Conservation (phyloP, 1,284 basidiomycete genomes). For the Fomitopsis palustris region DNA sequence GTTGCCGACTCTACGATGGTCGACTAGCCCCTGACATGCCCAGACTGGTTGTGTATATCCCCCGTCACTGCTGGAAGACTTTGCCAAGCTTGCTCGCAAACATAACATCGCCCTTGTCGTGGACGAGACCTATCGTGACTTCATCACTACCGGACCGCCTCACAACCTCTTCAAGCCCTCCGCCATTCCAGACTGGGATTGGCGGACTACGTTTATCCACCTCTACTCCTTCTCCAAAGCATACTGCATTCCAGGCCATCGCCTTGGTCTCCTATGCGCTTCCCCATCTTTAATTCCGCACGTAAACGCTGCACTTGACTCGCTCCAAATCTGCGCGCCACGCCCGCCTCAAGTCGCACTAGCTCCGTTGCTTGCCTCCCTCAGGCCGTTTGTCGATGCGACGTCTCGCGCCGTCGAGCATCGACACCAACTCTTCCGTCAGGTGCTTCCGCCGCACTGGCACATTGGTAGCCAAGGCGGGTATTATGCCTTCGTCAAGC, state of each 20-base stretch:
- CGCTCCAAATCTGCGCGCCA: slow-evolving; percentile 78
- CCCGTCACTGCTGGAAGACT: slow-evolving; percentile 54
- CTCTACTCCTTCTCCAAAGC: slow-evolving; percentile 83
- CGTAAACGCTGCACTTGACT: slow-evolving; percentile 60
- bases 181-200: slow-evolving; percentile 33
- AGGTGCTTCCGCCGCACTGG: slow-evolving; percentile 48
- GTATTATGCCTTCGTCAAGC: slow-evolving; percentile 75
- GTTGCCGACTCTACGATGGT: slow-evolving; percentile 25
- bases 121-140: slow-evolving; percentile 91
- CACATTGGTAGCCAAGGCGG: slow-evolving; percentile 64
- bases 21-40: slow-evolving; percentile 5
- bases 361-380: slow-evolving; percentile 46
- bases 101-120: slow-evolving; percentile 71
- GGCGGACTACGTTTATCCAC: slow-evolving; percentile 67
- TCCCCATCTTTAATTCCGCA: slow-evolving; percentile 52
- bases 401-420: slow-evolving; percentile 49
- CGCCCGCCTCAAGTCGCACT: slow-evolving; percentile 70
- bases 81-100: slow-evolving; percentile 59
- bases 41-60: slow-evolving; percentile 81
- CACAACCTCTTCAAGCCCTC: slow-evolving; percentile 48
- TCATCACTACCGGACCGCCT: slow-evolving; percentile 53
- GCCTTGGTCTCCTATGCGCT: slow-evolving; percentile 76
- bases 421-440: slow-evolving; percentile 61
- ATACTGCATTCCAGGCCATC: slow-evolving; percentile 83
- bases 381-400: slow-evolving; percentile 52